phyloP scores from a whole-genome alignment of 768 basidiomycete species.

The Gyrodon lividus region DNA sequence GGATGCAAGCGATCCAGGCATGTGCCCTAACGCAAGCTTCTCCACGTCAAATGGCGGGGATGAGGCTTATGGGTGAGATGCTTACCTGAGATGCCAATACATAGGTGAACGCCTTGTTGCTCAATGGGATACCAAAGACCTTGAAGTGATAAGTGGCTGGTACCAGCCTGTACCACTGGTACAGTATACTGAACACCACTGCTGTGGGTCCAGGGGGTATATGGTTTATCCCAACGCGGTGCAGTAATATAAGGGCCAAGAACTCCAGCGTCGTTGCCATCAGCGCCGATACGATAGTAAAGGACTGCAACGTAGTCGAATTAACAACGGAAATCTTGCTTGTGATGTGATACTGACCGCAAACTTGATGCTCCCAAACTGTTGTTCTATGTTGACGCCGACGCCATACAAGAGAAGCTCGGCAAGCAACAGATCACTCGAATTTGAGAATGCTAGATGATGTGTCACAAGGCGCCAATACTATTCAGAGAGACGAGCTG shows the following conservation, averaged over 20 bases:
- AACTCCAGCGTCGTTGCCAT: constrained; percentile 71
- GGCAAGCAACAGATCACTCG: constrained; percentile 79
- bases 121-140: constrained; percentile 70
- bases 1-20: constrained; percentile 64
- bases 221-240: constrained; percentile 66
- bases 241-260: constrained; percentile 58
- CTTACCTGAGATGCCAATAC: constrained; percentile 70
- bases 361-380: constrained; percentile 85
- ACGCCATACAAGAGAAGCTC: constrained; percentile 73
- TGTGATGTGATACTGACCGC: constrained; percentile 53
- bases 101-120: constrained; percentile 76
- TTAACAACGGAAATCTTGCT: neutral
- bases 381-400: constrained; percentile 72
- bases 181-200: constrained; percentile 75
- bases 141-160: constrained; percentile 75
- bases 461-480: constrained; percentile 82
- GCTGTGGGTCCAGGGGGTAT: constrained; percentile 77
- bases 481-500: constrained; percentile 42
- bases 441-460: constrained; percentile 77
- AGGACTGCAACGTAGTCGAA: constrained; percentile 55
- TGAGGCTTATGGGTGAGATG: constrained; percentile 1
- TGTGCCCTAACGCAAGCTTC: constrained; percentile 67
- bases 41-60: constrained; percentile 9
- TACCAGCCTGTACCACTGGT: constrained; percentile 78
- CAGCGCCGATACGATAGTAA: constrained; percentile 63